These are phyloP conservation scores for Lactifluus hygrophoroides DNA, from an alignment of 768 basidiomycete species.

Conservation along the genomic window DNA sequence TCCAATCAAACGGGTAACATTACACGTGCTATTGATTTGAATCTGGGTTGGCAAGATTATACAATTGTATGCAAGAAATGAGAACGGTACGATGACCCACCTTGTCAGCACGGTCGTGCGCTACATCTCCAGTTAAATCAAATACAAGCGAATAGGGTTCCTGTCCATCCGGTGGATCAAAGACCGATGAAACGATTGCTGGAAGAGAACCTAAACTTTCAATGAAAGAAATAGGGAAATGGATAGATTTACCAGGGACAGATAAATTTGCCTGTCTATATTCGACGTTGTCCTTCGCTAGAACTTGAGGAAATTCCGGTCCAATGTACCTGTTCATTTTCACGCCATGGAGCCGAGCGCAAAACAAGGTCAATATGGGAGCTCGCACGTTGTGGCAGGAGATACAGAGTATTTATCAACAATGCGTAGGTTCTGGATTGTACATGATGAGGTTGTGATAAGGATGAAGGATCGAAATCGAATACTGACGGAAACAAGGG, in stretches of 20 bases:
- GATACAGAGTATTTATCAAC: conserved; percentile 67
- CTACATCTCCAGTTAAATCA: conserved; percentile 77
- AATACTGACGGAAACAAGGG: conserved; percentile 59
- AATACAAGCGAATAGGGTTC: conserved; percentile 74
- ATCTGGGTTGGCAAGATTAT: conserved; percentile 38
- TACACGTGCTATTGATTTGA: conserved; percentile 67
- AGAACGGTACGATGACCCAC: conserved; percentile 33
- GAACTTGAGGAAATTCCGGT: conserved; percentile 57
- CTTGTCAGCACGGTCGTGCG: conserved; percentile 65
- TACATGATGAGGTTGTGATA: conserved; percentile 13
- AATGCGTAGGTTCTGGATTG: conserved; percentile 53
- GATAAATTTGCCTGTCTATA: conserved; percentile 80
- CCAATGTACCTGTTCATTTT: conserved; percentile 57
- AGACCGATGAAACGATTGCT: conserved; percentile 63
- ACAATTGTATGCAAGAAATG: background rate
- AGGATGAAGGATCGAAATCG: conserved; percentile 8
- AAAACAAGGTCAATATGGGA: conserved; percentile 21
- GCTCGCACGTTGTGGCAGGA: conserved; percentile 64
- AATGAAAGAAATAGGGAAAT: background rate
- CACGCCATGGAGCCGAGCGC: conserved; percentile 13
- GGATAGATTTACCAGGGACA: conserved; percentile 40
- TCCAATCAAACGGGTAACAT: conserved; percentile 58
- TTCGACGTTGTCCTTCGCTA: conserved; percentile 63
- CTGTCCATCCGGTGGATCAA: conserved; percentile 63
- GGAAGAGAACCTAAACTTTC: conserved; percentile 15